Evolutionary conservation across 2,329 filamentous ascomycete genomes (phyloP).

Genomic region (Alternaria postmessia): DNA sequence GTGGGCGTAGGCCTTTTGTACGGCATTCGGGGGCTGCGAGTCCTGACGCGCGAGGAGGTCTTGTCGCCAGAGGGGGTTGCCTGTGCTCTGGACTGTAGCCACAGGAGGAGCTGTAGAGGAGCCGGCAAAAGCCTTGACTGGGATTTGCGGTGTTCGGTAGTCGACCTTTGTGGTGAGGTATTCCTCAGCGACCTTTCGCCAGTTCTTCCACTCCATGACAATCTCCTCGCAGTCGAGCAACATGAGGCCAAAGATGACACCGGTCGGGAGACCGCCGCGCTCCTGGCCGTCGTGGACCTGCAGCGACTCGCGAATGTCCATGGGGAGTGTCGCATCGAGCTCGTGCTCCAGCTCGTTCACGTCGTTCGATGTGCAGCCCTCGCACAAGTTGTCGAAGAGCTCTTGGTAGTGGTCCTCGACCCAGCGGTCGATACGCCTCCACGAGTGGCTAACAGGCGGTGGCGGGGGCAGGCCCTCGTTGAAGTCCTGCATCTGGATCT

Average conservation of each 20-base stretch:
- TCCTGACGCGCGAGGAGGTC: slow-evolving; percentile 86
- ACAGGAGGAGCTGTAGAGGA: slow-evolving; percentile 74
- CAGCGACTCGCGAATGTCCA: slow-evolving; percentile 92
- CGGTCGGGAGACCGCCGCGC: slow-evolving; percentile 86
- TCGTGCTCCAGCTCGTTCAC: slow-evolving; percentile 97
- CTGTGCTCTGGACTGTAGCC: slow-evolving; percentile 58
- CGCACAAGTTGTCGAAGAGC: slow-evolving; percentile 89
- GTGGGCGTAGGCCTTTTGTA: slow-evolving; percentile 93
- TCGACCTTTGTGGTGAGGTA: slow-evolving; percentile 71
- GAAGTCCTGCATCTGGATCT: slow-evolving; percentile 97
- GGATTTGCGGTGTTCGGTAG: slow-evolving; percentile 67
- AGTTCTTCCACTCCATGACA: slow-evolving; percentile 96
- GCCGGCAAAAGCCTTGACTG: slow-evolving; percentile 76
- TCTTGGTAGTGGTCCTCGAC: slow-evolving; percentile 94
- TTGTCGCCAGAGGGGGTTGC: slow-evolving; percentile 79
- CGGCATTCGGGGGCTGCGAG: slow-evolving; percentile 82
- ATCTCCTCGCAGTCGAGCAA: slow-evolving; percentile 98
- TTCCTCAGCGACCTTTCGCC: slow-evolving; percentile 91
- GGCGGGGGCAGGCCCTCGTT: slow-evolving; percentile 88
- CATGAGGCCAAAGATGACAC: slow-evolving; percentile 94
- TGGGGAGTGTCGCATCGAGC: slow-evolving; percentile 89
- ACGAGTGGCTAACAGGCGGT: slow-evolving; percentile 87
- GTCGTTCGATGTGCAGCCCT: slow-evolving; percentile 91
- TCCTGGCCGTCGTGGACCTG: slow-evolving; percentile 97
- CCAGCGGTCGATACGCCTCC: slow-evolving; percentile 94